Evolutionary conservation across 768 basidiomycete genomes (phyloP).

Genomic region (Kondoa subrosea): DNA sequence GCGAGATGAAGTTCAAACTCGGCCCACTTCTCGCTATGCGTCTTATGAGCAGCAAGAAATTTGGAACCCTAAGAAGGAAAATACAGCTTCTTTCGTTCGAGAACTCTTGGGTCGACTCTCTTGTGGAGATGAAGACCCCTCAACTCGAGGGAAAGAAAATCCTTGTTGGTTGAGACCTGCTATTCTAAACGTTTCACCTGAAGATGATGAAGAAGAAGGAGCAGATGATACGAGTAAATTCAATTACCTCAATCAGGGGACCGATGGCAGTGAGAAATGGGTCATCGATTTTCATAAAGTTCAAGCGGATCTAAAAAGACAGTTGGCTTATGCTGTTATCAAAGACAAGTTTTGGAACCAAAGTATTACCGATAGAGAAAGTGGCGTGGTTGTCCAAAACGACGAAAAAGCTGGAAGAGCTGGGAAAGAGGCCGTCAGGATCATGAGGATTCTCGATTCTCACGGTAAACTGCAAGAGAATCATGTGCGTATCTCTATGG

Average conservation of each 20-base stretch:
- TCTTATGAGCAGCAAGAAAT: neutral
- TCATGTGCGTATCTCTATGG: slow-evolving; percentile 10
- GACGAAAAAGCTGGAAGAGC: slow-evolving; percentile 6
- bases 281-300: neutral
- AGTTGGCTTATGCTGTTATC: neutral
- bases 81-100: neutral
- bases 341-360: neutral
- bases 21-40: neutral
- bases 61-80: neutral
- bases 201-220: neutral
- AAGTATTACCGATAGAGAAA: neutral
- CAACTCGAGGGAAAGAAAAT: neutral
- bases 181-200: neutral
- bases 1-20: neutral
- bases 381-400: slow-evolving; percentile 8
- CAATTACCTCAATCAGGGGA: neutral
- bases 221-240: neutral
- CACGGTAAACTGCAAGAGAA: slow-evolving; percentile 20
- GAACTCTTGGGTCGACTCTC: neutral
- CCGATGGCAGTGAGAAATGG: neutral
- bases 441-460: slow-evolving; percentile 16
- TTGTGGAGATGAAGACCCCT: neutral
- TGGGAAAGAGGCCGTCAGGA: slow-evolving; percentile 12
- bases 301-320: neutral
- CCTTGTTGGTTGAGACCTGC: neutral